Evolutionary conservation across 768 basidiomycete genomes (phyloP).

Genomic region (Inosperma sp.): DNA sequence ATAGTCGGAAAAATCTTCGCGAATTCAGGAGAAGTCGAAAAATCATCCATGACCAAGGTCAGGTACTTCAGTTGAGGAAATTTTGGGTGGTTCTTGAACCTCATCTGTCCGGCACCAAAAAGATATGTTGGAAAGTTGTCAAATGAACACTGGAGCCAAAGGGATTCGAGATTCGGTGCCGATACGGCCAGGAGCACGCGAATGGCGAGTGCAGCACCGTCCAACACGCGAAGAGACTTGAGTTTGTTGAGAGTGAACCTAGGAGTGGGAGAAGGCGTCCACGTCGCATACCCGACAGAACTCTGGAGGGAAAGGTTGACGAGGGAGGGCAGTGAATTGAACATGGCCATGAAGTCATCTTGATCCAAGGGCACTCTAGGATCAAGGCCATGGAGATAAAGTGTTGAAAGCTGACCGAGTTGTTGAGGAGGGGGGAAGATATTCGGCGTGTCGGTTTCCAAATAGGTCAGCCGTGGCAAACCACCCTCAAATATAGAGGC

Average conservation of each 20-base stretch:
- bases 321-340: slow-evolving; percentile 22
- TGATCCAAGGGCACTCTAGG: slow-evolving; percentile 12
- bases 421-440: slow-evolving; percentile 19
- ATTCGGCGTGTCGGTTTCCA: slow-evolving; percentile 27
- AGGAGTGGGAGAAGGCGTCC: slow-evolving; percentile 13
- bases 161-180: slow-evolving; percentile 30
- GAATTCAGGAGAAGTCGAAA: slow-evolving; percentile 17
- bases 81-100: slow-evolving; percentile 13
- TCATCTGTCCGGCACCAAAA: slow-evolving; percentile 21
- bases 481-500: slow-evolving; percentile 18
- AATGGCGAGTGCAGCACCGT: slow-evolving; percentile 21
- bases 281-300: slow-evolving; percentile 7
- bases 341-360: slow-evolving; percentile 16
- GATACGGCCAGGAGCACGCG: slow-evolving; percentile 27
- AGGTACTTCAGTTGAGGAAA: slow-evolving; percentile 34
- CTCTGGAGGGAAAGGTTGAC: slow-evolving; percentile 30
- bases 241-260: slow-evolving; percentile 22
- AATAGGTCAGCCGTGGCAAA: slow-evolving; percentile 20
- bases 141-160: slow-evolving; percentile 32
- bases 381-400: slow-evolving; percentile 25
- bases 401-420: slow-evolving; percentile 29
- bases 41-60: slow-evolving; percentile 25
- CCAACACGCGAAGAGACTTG: slow-evolving; percentile 28
- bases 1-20: slow-evolving; percentile 28
- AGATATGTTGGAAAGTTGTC: slow-evolving; percentile 18